These are phyloP conservation scores for Lathyrus tuberosus DNA, from an alignment of 306 rosid species.

Conservation along the genomic window DNA sequence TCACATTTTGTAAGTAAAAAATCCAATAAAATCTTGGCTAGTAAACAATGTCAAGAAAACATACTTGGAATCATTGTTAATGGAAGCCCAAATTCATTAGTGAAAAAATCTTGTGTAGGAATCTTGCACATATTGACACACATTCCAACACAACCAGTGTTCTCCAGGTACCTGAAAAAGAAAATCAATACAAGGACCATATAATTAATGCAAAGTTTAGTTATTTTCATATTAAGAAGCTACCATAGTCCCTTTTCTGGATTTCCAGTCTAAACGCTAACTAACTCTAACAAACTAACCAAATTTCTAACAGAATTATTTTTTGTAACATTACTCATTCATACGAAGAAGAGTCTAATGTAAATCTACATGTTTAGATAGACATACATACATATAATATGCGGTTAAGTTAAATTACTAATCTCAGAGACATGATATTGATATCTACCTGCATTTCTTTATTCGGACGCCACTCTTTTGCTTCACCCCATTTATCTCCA, in stretches of 20 bases:
- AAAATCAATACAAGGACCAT: slow-evolving; percentile 1
- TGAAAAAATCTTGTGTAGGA: slow-evolving; percentile 97
- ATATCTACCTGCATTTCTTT: slow-evolving; percentile 85
- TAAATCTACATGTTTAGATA: background rate
- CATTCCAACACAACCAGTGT: slow-evolving; percentile 94
- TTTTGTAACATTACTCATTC: background rate
- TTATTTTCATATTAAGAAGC: background rate
- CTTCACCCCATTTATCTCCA: slow-evolving; percentile 83
- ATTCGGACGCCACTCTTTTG: slow-evolving; percentile 92
- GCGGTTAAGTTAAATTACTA: slow-evolving; percentile 2
- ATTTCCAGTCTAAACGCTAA: too few species aligned
- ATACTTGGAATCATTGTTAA: slow-evolving; percentile 94
- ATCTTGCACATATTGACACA: slow-evolving; percentile 98
- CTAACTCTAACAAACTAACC: too few species aligned
- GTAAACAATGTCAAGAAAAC: slow-evolving; percentile 26
- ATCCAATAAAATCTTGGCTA: background rate
- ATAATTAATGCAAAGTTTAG: background rate
- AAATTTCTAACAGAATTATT: too few species aligned
- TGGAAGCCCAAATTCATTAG: slow-evolving; percentile 94
- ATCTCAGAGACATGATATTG: slow-evolving; percentile 21
- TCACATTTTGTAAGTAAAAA: background rate
- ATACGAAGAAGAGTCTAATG: slow-evolving; percentile 16
- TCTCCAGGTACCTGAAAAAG: slow-evolving; percentile 76
- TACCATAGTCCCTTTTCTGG: too few species aligned
- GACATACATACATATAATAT: background rate